Base-by-base conservation (phyloP, 139 green algal genomes). In the Auxenochlorella pyrenoidosa region DNA sequence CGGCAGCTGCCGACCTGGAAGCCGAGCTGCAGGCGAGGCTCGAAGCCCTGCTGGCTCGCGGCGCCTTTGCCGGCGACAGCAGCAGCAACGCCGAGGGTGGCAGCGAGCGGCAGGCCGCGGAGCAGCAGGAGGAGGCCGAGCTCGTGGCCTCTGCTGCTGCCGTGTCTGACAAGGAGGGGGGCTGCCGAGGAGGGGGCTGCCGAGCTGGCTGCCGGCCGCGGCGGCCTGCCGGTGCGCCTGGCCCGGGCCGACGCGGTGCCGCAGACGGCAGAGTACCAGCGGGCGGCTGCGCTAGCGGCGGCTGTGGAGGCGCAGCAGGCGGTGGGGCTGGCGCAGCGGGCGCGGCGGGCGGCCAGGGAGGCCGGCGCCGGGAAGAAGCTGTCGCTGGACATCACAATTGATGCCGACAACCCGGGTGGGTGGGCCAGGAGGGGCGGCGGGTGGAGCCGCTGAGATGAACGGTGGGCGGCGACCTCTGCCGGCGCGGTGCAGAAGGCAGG, bases 371-470 rank as follows among this genome's bases (percentile, higher is more conserved):
- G 8, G 34, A 19, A 71, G 54, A 75, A 63, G 80, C 40, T 85
- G 30, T 75, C 63, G 4, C 59, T 85, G 63, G 80, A 85, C 59
- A 75, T 85, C 28, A 85, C 63, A 5, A 77, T 85, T 32, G 80
- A 85, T 32, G 28, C 63, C 5, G 80, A 60, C 40, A 44, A 85
- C 41, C 63, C 80, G 26, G 80, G 80, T 85, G 63, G 43, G 80
- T 59, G 24, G 47, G 47, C 47, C 10, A 54, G 47, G 47, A 54
- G 47, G 47, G 8, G 10, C 10, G 47, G 8, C 8, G 6, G 47
- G 47, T 54, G 47, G 47, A 18, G 47, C 8, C 10, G 47, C 8
- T n/a, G n/a, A n/a, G n/a, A n/a, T n/a, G n/a, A n/a, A n/a, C n/a
- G n/a, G n/a, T n/a, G n/a, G n/a, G n/a, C n/a, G n/a, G n/a, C n/a